phyloP scores from a whole-genome alignment of 495 filamentous ascomycete genomes.

The Pseudoneurospora amorphoporcata region DNA sequence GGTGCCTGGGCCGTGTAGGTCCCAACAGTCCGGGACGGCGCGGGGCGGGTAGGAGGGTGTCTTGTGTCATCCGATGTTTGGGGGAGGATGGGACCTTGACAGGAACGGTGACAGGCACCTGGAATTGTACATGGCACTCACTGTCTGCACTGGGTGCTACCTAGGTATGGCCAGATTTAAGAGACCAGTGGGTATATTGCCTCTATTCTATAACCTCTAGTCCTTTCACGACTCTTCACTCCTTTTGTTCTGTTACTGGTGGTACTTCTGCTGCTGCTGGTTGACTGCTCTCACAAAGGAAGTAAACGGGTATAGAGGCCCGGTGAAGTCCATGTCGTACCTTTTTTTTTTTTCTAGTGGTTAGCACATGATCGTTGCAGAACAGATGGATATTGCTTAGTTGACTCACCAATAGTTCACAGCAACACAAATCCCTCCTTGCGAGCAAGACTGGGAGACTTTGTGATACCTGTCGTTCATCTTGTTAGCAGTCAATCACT shows the following conservation, averaged over 20 bases:
- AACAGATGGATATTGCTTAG: neutral
- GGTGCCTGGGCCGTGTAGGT: no score
- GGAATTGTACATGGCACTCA: no score
- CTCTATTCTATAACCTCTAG: neutral
- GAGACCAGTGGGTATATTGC: neutral
- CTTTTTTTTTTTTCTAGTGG: constrained; percentile 19
- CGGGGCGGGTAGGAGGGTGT: neutral
- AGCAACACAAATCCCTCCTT: constrained; percentile 58
- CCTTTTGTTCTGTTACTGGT: neutral
- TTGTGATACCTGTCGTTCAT: constrained; percentile 42
- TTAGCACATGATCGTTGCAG: neutral
- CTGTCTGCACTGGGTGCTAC: no score
- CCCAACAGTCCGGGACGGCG: no score
- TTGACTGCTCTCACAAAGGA: constrained; percentile 38
- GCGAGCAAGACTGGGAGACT: constrained; percentile 52
- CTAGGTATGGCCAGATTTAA: neutral
- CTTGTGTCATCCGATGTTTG: neutral
- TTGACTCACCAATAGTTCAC: constrained; percentile 67
- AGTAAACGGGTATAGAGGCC: constrained; percentile 46
- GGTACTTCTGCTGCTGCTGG: neutral
- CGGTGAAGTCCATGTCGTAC: constrained; percentile 61
- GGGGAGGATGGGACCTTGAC: neutral
- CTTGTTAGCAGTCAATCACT: neutral
- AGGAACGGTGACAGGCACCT: neutral
- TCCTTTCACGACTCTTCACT: neutral